Base-by-base conservation (phyloP, 2,329 filamentous ascomycete genomes). In the Lasiodiplodia citricola region DNA sequence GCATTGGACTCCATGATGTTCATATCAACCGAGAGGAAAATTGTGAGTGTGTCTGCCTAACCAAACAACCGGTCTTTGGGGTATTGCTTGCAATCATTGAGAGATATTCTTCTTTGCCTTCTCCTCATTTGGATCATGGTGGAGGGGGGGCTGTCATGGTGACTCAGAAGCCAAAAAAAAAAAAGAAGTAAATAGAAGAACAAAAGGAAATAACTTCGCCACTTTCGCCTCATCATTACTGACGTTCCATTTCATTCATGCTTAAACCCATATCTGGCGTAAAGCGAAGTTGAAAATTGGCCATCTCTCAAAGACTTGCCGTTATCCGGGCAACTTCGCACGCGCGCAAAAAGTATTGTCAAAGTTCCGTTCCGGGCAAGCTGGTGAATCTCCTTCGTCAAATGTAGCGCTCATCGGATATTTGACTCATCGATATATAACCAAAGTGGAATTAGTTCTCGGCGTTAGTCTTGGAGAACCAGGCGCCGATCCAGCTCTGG, bases 401-500 rank as follows among this genome's bases (percentile, higher is more conserved):
- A 47, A n/a, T 47, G 21, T 18, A 47, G 21, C 21, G 44, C n/a
- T 18, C 44, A 47, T 47, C 44, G 44, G 21, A 47, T 47, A 47
- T 21, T 52, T 21, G 44, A 47, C 3, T 47, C 44, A 21, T 47
- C 7, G 44, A 47, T 10, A 47, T 10, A 47, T 47, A 8, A n/a
- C 44, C 44, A 47, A n/a, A 47, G n/a, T 21, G n/a, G 7, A 21
- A 8, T 64, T 41, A 64, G 47, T 16, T 37, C 60, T 51, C 60
- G 5, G 11, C 7, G n/a, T 37, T 51, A 28, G 37, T 64, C 60
- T 66, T 66, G 35, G 28, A 23, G 37, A 66, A 66, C 55, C 54
- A 69, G 44, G 60, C 47, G 11, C 62, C 68, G 25, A 66, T 66
- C 83, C 83, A 85, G 69, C 80, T 83, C 13, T 74, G 77, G 23